Percentiles rank a stretch among this genome's conserved stretches.
Evolutionary conservation across 441 rosid genomes (phyloP).

Genomic region (Macaranga tanarius): DNA sequence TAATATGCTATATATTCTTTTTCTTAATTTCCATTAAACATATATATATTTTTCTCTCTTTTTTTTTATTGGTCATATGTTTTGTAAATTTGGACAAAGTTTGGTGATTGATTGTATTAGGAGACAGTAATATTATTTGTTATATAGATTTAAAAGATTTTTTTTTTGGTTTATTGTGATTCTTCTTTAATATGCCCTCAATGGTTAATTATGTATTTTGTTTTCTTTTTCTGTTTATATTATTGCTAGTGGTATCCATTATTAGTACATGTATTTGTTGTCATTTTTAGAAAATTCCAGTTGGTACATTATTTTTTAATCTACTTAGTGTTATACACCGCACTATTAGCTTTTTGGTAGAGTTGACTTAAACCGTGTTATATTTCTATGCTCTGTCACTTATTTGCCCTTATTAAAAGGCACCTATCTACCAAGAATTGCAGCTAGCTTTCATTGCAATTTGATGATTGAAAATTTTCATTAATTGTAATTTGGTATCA

Average conservation of each 20-base stretch:
- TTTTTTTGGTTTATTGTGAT: neutral
- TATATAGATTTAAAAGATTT: constrained; percentile 1
- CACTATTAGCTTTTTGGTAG: neutral
- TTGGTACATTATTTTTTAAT: neutral
- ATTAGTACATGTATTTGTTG: too few relatives aligned
- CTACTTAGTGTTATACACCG: neutral
- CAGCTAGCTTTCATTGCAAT: neutral
- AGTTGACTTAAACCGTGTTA: neutral
- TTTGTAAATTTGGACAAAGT: constrained; percentile 27
- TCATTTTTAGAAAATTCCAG: too few relatives aligned
- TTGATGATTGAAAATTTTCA: neutral
- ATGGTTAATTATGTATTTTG: neutral
- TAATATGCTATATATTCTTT: neutral
- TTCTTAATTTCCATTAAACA: neutral
- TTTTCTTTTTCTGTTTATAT: neutral
- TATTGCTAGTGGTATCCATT: too few relatives aligned
- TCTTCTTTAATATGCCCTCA: neutral
- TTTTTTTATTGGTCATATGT: neutral
- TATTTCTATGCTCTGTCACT: neutral
- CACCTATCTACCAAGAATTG: neutral
- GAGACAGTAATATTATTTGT: neutral
- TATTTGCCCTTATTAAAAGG: neutral
- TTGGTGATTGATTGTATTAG: constrained; percentile 14
- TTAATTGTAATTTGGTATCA: neutral
- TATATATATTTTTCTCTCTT: neutral